Evolutionary conservation across 305 asterid genomes (phyloP).

Genomic region (Fraxinus sp.): DNA sequence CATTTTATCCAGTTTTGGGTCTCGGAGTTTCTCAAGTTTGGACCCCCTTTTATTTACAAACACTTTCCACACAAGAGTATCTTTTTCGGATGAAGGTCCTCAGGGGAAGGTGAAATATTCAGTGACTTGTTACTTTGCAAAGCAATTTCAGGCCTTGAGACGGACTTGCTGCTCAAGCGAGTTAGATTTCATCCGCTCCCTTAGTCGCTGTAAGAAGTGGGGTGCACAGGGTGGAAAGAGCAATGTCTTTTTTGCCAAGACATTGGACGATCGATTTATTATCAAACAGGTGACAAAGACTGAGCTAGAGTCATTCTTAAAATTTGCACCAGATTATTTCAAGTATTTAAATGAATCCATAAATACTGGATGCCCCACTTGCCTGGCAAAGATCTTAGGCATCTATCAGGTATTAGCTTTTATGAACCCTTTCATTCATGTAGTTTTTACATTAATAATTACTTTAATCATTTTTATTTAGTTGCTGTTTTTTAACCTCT

Average conservation of each 20-base stretch:
- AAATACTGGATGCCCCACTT: constrained; percentile 73
- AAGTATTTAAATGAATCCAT: constrained; percentile 68
- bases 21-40: constrained; percentile 50
- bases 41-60: constrained; percentile 47
- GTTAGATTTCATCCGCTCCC: constrained; percentile 71
- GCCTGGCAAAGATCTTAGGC: constrained; percentile 86
- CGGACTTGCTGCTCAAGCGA: constrained; percentile 58
- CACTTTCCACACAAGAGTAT: constrained; percentile 52
- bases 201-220: constrained; percentile 90
- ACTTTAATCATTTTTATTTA: not conserved
- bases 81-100: constrained; percentile 69
- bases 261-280: constrained; percentile 82
- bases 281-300: constrained; percentile 89
- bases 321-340: constrained; percentile 75
- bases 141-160: constrained; percentile 73
- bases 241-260: constrained; percentile 79
- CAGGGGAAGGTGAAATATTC: constrained; percentile 70
- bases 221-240: constrained; percentile 97
- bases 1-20: constrained; percentile 37
- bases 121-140: constrained; percentile 76
- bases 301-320: constrained; percentile 75
- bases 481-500: not conserved
- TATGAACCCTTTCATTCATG: not conserved
- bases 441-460: not conserved
- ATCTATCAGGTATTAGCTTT: constrained; percentile 73